Evolutionary conservation across 441 rosid species (phyloP).

Genomic region (Theobroma grandiflorum): DNA sequence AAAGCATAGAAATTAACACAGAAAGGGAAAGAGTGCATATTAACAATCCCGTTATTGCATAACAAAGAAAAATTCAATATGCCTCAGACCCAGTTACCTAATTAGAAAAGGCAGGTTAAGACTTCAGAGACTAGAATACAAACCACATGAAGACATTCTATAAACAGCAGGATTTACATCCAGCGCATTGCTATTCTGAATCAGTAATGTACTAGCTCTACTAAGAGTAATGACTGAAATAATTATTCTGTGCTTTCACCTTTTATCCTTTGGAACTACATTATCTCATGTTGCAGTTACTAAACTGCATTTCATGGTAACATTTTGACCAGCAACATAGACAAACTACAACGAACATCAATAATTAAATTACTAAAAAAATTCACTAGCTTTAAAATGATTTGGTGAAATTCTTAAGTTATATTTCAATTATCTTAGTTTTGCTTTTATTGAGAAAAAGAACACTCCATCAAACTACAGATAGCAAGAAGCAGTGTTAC

Average conservation of each 20-base stretch:
- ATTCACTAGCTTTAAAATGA: no score
- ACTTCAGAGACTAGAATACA: background rate
- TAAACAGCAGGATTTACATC: background rate
- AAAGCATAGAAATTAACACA: background rate
- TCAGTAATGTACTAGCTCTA: background rate
- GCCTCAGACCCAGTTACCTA: background rate
- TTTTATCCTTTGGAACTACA: background rate
- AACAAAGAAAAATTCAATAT: background rate
- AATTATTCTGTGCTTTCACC: constrained; percentile 2
- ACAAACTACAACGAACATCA: background rate
- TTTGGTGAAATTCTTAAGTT: background rate
- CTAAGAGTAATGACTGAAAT: background rate
- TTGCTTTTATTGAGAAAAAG: background rate
- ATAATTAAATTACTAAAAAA: background rate
- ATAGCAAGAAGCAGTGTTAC: constrained; percentile 35
- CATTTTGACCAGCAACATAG: background rate
- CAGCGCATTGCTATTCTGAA: constrained; percentile 15
- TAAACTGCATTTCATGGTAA: background rate
- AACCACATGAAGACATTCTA: background rate
- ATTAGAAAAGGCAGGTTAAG: constrained; percentile 17
- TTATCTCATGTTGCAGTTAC: background rate
- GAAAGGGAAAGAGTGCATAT: background rate
- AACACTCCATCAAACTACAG: constrained; percentile 21
- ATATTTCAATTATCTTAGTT: background rate
- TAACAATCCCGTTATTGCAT: background rate